phyloP scores from a whole-genome alignment of 2,329 filamentous ascomycete species.

The Akanthomyces lecanii region DNA sequence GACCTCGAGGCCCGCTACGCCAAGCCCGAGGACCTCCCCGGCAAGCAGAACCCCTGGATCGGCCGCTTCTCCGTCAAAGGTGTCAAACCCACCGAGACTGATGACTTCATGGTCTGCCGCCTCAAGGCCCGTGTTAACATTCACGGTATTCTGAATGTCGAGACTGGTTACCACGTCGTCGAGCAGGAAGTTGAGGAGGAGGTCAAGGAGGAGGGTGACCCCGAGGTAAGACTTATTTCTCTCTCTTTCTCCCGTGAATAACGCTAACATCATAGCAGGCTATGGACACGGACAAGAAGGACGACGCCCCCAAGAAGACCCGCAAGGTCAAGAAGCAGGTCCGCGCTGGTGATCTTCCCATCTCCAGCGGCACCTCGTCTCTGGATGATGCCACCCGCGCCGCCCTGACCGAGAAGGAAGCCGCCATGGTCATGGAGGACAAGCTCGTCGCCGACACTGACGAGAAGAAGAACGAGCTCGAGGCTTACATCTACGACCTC shows the following conservation, averaged over 20 bases:
- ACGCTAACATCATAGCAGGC: slow-evolving; percentile 48
- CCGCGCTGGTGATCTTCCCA: slow-evolving; percentile 90
- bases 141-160: slow-evolving; percentile 92
- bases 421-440: slow-evolving; percentile 92
- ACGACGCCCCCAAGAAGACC: slow-evolving; percentile 73
- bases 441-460: slow-evolving; percentile 98
- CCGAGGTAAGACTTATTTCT: slow-evolving; percentile 58
- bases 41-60: slow-evolving; percentile 91
- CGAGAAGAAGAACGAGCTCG: slow-evolving; percentile 99
- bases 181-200: slow-evolving; percentile 97
- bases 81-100: slow-evolving; percentile 86
- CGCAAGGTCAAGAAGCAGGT: slow-evolving; percentile 99
- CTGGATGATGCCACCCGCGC: slow-evolving; percentile 67
- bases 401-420: slow-evolving; percentile 73
- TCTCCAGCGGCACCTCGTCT: slow-evolving; percentile 76
- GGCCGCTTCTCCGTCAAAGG: slow-evolving; percentile 97
- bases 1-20: slow-evolving; percentile 93
- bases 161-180: slow-evolving; percentile 96
- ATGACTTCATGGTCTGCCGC: slow-evolving; percentile 99
- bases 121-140: slow-evolving; percentile 96
- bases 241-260: not conserved
- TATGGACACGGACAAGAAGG: slow-evolving; percentile 78
- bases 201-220: slow-evolving; percentile 65
- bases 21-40: slow-evolving; percentile 79
- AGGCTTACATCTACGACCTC: slow-evolving; percentile 95